Percentiles rank a stretch among this genome's conserved stretches.
These are phyloP conservation scores for Paramecium tetraurelia DNA, from an alignment of 73 alveolate genomes.

Conservation along the genomic window DNA sequence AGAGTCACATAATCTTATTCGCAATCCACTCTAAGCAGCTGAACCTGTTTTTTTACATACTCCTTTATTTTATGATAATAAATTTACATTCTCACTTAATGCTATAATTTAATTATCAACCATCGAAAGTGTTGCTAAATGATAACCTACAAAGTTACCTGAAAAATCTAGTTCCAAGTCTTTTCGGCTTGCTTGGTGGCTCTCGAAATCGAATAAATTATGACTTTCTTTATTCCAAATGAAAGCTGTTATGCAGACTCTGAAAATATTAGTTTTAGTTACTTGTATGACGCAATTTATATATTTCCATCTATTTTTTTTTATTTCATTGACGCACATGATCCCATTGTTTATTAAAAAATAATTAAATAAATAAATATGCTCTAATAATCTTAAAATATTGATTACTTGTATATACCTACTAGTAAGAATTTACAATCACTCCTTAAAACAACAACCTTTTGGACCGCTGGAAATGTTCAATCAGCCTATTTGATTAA, in stretches of 20 bases:
- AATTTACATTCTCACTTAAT: conserved; percentile 21
- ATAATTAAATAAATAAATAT: neutral
- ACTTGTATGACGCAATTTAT: conserved; percentile 26
- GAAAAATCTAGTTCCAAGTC: conserved; percentile 40
- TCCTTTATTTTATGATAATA: neutral
- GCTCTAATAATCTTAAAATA: neutral
- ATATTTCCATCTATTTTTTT: neutral
- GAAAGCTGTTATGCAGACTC: conserved; percentile 41
- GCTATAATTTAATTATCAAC: conserved; percentile 45
- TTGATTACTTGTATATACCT: conserved; percentile 27
- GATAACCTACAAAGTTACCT: neutral
- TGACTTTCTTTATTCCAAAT: conserved; percentile 41
- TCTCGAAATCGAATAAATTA: conserved; percentile 48
- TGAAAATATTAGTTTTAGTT: neutral
- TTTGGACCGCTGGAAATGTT: neutral
- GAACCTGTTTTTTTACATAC: conserved; percentile 21
- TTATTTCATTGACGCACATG: conserved; percentile 41
- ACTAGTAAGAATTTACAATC: neutral
- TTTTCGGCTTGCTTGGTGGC: neutral
- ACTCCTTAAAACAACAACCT: neutral
- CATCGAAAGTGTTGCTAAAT: conserved; percentile 27
- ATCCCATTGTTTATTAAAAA: conserved; percentile 2
- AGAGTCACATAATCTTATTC: neutral
- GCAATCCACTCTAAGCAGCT: conserved; percentile 11
- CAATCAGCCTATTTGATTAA: neutral